These are phyloP conservation scores for Tillandsia fasciculata DNA, from an alignment of 176 grass and related monocot genomes.

Conservation along the genomic window DNA sequence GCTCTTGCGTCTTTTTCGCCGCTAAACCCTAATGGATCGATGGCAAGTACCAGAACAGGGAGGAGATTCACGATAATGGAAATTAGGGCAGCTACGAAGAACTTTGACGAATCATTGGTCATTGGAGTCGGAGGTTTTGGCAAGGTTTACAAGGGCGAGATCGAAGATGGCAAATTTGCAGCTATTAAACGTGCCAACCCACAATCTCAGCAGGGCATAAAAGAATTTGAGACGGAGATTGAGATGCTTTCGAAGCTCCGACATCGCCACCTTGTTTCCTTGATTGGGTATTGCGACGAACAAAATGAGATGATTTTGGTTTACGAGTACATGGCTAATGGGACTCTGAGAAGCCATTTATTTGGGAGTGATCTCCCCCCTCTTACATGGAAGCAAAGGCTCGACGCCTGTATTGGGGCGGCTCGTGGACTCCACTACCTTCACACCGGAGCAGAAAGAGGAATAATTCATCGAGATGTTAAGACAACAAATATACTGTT, in stretches of 20 bases:
- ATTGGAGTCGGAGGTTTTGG: conserved; percentile 14
- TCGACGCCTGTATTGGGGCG: conserved; percentile 24
- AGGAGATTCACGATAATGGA: conserved; percentile 6
- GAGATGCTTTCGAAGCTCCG: not conserved
- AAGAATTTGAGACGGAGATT: conserved; percentile 11
- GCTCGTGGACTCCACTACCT: conserved; percentile 17
- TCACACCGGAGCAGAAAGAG: not conserved
- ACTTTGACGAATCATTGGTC: not conserved
- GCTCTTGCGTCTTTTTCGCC: not conserved
- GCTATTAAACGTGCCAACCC: conserved; percentile 4
- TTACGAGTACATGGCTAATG: conserved; percentile 18
- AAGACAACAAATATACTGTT: conserved; percentile 22
- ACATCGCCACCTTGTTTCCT: conserved; percentile 13
- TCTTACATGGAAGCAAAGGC: conserved; percentile 7
- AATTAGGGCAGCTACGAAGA: conserved; percentile 4
- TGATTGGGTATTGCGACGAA: conserved; percentile 10
- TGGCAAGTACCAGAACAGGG: not conserved
- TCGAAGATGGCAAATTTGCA: not conserved
- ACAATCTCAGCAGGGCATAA: not conserved
- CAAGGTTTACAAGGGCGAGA: conserved; percentile 6
- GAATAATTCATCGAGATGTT: conserved; percentile 17
- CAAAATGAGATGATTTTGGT: conserved; percentile 18
- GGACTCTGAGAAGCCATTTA: conserved; percentile 11
- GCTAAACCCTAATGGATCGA: conserved; percentile 1
- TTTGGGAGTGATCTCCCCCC: not conserved